Evolutionary conservation across 352 stramenopile genomes (phyloP).

Genomic region (Pythium sukuiense): DNA sequence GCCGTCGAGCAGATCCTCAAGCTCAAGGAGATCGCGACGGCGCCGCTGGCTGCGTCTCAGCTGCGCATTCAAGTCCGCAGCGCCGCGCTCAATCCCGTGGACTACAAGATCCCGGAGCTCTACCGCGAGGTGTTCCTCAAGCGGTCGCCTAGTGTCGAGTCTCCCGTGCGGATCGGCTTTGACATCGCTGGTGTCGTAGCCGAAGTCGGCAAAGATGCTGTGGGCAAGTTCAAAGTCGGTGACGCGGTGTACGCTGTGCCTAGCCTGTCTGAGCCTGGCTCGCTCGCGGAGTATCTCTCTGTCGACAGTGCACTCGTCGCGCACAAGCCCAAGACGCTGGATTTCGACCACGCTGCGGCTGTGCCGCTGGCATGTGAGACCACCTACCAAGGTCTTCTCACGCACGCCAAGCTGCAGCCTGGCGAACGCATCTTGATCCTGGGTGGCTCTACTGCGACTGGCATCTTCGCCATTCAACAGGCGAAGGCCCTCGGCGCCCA

Average conservation of each 20-base stretch:
- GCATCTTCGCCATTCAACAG: conserved; percentile 38
- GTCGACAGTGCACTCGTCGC: conserved; percentile 30
- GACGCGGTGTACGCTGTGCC: conserved; percentile 27
- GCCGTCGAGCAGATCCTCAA: conserved; percentile 29
- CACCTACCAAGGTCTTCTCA: conserved; percentile 35
- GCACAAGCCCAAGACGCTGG: conserved; percentile 41
- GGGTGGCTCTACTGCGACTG: conserved; percentile 16
- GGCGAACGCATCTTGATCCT: conserved; percentile 15
- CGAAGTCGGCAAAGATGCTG: conserved; percentile 27
- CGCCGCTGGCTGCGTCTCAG: conserved; percentile 22
- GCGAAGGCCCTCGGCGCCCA: conserved; percentile 28
- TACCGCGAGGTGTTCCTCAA: background rate
- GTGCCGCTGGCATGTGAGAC: conserved; percentile 32
- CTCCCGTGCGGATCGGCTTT: conserved; percentile 33
- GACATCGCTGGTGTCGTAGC: conserved; percentile 38
- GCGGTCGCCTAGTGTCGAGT: conserved; percentile 19
- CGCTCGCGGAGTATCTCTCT: conserved; percentile 44
- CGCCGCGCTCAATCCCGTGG: conserved; percentile 34
- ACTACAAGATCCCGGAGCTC: conserved; percentile 23
- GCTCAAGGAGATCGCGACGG: conserved; percentile 16
- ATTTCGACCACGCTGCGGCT: conserved; percentile 38
- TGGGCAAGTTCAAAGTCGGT: conserved; percentile 25
- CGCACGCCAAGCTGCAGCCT: conserved; percentile 19
- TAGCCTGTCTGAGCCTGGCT: background rate
- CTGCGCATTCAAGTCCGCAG: conserved; percentile 39